Evolutionary conservation across 1,139 yeast genomes (phyloP).

Genomic region (Yamadazyma oceani): DNA sequence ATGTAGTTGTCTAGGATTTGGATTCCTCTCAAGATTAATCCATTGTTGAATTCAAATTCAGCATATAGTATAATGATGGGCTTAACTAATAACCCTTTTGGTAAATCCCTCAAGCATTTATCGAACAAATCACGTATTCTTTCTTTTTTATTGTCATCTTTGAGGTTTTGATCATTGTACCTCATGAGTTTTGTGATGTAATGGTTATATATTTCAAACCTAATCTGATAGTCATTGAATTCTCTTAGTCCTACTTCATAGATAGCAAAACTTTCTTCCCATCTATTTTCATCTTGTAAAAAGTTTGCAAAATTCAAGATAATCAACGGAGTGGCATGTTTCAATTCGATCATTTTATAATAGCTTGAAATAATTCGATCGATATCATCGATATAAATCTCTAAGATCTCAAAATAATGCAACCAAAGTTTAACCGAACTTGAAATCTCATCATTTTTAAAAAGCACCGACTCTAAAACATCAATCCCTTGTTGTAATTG

Average conservation of each 20-base stretch:
- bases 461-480: constrained; percentile 53
- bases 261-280: constrained; percentile 56
- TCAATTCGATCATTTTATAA: constrained; percentile 58
- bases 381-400: constrained; percentile 47
- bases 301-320: constrained; percentile 68
- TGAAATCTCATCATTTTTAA: constrained; percentile 27
- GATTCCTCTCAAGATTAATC: constrained; percentile 29
- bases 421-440: constrained; percentile 70
- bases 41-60: constrained; percentile 50
- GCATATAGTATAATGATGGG: constrained; percentile 58
- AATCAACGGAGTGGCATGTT: constrained; percentile 68
- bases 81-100: constrained; percentile 40
- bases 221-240: constrained; percentile 59
- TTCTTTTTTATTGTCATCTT: constrained; percentile 40
- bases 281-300: constrained; percentile 48
- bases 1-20: constrained; percentile 21
- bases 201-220: constrained; percentile 69
- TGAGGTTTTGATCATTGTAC: constrained; percentile 16
- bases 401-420: constrained; percentile 71
- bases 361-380: constrained; percentile 42
- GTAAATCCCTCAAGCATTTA: constrained; percentile 34
- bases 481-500: constrained; percentile 49
- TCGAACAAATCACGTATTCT: constrained; percentile 76
- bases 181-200: constrained; percentile 58
- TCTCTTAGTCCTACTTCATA: constrained; percentile 66